Conservation (phyloP, 306 rosid species). For the Quercus gilva region DNA sequence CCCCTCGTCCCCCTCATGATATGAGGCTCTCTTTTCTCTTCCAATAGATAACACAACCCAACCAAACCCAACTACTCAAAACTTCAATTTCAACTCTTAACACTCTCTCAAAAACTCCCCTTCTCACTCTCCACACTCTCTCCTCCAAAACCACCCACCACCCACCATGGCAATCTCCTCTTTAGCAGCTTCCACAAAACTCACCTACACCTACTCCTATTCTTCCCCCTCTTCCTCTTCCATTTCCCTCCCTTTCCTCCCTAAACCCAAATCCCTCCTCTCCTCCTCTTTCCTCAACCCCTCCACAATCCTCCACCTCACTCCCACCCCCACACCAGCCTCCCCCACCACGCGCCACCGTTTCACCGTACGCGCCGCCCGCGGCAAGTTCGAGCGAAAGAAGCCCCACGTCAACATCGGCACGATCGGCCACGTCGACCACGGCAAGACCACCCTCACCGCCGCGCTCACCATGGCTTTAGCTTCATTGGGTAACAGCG, state of each 20-base stretch:
- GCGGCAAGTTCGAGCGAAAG: conserved; percentile 84
- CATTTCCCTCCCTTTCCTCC: conserved; percentile 4
- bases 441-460: conserved; percentile 86
- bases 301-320: conserved; percentile 51
- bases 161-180: conserved; percentile 53
- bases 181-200: conserved; percentile 44
- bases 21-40: conserved; percentile 40
- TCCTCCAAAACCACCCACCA: not conserved
- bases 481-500: conserved; percentile 56
- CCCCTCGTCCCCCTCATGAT: not conserved
- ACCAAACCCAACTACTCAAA: too few species aligned
- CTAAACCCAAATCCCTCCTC: conserved; percentile 39
- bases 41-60: conserved; percentile 33
- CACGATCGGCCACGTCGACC: conserved; percentile 92
- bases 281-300: conserved; percentile 68
- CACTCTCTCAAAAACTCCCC: not conserved
- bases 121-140: not conserved
- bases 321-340: conserved; percentile 14
- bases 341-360: conserved; percentile 23
- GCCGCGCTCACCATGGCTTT: conserved; percentile 92
- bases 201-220: conserved; percentile 28
- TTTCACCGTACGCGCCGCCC: conserved; percentile 69
- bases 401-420: conserved; percentile 90
- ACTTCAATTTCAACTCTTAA: not conserved
- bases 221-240: conserved; percentile 17